phyloP scores from a whole-genome alignment of 2,329 filamentous ascomycete species.

The Aspergillus quadricinctus region DNA sequence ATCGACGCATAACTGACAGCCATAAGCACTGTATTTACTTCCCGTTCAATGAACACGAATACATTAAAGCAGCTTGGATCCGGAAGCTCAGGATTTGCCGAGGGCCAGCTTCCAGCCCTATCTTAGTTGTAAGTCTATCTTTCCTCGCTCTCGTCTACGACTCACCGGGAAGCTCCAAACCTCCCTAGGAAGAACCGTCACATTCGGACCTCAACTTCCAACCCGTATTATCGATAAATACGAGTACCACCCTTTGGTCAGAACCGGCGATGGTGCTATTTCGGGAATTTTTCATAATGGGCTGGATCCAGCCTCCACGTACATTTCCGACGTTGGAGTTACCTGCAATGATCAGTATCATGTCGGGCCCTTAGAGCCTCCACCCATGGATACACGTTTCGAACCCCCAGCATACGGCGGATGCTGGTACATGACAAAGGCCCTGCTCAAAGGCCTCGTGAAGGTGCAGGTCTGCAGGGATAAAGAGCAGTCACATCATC shows the following conservation, averaged over 20 bases:
- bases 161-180: conserved; percentile 11
- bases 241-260: conserved; percentile 7
- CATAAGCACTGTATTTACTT: conserved; percentile 13
- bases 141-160: neutral
- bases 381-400: neutral
- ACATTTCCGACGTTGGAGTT: conserved; percentile 9
- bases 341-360: conserved; percentile 5
- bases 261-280: conserved; percentile 8
- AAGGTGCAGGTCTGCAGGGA: conserved; percentile 13
- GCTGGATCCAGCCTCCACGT: neutral
- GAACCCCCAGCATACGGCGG: conserved; percentile 5
- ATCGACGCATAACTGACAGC: conserved; percentile 1
- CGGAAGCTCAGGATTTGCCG: neutral
- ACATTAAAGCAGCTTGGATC: conserved; percentile 8
- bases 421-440: conserved; percentile 14
- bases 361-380: neutral
- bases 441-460: conserved; percentile 5
- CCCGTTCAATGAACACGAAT: conserved; percentile 7
- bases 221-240: neutral
- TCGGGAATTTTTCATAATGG: conserved; percentile 14
- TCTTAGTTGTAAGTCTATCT: conserved; percentile 7
- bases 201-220: conserved; percentile 8
- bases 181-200: conserved; percentile 10
- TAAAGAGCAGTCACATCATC: conserved; percentile 4
- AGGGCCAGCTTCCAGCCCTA: neutral